phyloP scores from a whole-genome alignment of 2,329 filamentous ascomycete genomes.

The Exophiala phaeomuriformis region DNA sequence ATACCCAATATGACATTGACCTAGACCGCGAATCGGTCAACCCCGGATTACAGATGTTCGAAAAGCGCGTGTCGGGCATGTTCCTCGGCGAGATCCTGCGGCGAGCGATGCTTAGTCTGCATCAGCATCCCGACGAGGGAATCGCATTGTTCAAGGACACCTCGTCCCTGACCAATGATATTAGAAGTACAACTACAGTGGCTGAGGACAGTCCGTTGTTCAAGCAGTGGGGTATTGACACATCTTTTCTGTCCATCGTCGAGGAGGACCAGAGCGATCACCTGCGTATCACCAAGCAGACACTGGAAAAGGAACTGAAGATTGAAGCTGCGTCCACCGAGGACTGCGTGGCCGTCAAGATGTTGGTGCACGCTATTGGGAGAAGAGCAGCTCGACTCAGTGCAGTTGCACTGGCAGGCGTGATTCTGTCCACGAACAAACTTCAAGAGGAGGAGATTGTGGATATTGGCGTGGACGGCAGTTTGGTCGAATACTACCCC shows the following conservation, averaged over 20 bases:
- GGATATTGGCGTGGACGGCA: constrained; percentile 91
- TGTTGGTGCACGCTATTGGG: constrained; percentile 73
- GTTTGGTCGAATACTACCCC: constrained; percentile 91
- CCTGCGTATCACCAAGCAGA: constrained; percentile 65
- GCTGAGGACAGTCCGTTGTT: constrained; percentile 60
- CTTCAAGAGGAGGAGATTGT: constrained; percentile 62
- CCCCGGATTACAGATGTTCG: constrained; percentile 95
- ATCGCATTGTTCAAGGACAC: constrained; percentile 68
- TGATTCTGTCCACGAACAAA: constrained; percentile 72
- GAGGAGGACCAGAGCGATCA: constrained; percentile 70
- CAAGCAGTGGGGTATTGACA: constrained; percentile 83
- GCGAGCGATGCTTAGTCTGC: constrained; percentile 62
- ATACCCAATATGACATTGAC: constrained; percentile 70
- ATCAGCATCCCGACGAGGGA: constrained; percentile 53
- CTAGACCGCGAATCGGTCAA: constrained; percentile 78
- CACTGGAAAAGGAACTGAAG: constrained; percentile 67
- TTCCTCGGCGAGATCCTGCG: constrained; percentile 92
- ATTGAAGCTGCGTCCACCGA: constrained; percentile 70
- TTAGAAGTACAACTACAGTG: constrained; percentile 62
- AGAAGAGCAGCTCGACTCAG: constrained; percentile 81
- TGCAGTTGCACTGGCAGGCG: constrained; percentile 77
- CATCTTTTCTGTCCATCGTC: constrained; percentile 78
- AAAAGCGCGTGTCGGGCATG: constrained; percentile 97
- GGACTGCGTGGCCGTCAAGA: constrained; percentile 82
- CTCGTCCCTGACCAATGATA: constrained; percentile 62